phyloP scores from a whole-genome alignment of 2,329 filamentous ascomycete genomes.

The Pseudogymnoascus sp. region DNA sequence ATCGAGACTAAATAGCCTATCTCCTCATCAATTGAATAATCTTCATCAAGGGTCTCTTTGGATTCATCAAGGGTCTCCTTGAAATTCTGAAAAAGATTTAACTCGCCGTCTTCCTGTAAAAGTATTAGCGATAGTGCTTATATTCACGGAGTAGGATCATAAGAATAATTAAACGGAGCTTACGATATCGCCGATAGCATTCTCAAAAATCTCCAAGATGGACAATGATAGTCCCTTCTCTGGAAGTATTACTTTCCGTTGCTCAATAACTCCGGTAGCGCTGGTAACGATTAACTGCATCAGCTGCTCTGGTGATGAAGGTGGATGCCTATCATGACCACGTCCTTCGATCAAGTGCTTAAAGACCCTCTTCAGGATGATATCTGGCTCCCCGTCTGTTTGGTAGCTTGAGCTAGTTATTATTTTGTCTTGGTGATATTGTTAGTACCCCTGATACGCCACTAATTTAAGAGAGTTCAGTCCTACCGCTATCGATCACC shows the following conservation, averaged over 20 bases:
- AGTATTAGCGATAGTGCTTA: neutral
- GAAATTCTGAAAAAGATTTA: neutral
- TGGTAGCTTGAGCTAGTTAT: constrained; percentile 6
- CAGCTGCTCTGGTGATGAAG: neutral
- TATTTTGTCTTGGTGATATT: neutral
- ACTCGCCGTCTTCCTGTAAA: neutral
- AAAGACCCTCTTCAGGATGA: neutral
- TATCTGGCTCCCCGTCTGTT: neutral
- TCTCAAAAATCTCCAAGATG: neutral
- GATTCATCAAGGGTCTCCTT: neutral
- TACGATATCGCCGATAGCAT: neutral
- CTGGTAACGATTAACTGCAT: neutral
- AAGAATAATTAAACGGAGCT: neutral
- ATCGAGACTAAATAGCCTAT: constrained; percentile 1
- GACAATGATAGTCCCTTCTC: neutral
- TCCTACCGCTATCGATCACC: neutral
- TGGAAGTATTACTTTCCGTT: neutral
- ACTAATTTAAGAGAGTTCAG: neutral
- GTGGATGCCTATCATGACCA: neutral
- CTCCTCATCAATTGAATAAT: neutral
- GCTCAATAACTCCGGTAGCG: neutral
- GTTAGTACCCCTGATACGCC: neutral
- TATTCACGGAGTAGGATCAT: no score
- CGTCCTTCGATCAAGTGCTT: neutral
- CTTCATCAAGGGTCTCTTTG: no score